phyloP scores from a whole-genome alignment of 164 flowering plant species.

The Brasenia schreberi region DNA sequence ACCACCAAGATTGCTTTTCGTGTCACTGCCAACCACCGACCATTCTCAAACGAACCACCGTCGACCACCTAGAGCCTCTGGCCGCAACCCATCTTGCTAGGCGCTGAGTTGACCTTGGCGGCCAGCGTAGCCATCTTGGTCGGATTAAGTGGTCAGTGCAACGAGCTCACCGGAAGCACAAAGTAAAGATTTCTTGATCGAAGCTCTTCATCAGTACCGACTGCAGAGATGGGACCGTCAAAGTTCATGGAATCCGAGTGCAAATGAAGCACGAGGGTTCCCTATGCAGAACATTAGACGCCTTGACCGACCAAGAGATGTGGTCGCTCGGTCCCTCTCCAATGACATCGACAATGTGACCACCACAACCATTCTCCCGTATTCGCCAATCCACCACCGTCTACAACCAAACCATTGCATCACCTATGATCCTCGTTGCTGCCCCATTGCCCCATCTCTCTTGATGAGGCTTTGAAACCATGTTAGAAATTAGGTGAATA shows the following conservation, averaged over 20 bases:
- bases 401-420: too few relatives aligned
- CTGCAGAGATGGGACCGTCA: constrained; percentile 51
- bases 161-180: constrained; percentile 41
- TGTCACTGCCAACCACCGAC: too few relatives aligned
- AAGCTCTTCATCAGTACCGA: constrained; percentile 50
- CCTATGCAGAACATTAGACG: constrained; percentile 38
- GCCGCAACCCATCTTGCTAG: constrained; percentile 6
- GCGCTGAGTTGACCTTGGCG: constrained; percentile 61
- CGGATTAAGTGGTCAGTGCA: constrained; percentile 35
- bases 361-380: too few relatives aligned
- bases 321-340: constrained; percentile 23
- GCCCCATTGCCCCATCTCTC: too few relatives aligned
- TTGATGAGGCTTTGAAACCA: too few relatives aligned
- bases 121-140: constrained; percentile 93
- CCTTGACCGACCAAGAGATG: constrained; percentile 56
- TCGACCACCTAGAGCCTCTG: too few relatives aligned
- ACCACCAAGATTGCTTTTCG: too few relatives aligned
- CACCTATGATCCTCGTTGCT: too few relatives aligned
- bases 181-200: constrained; percentile 73
- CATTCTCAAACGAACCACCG: too few relatives aligned
- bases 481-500: too few relatives aligned
- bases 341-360: too few relatives aligned
- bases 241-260: constrained; percentile 85
- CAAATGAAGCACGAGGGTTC: constrained; percentile 60
- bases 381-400: too few relatives aligned